phyloP scores from a whole-genome alignment of 441 rosid genomes.

The Flueggea neowawraea region DNA sequence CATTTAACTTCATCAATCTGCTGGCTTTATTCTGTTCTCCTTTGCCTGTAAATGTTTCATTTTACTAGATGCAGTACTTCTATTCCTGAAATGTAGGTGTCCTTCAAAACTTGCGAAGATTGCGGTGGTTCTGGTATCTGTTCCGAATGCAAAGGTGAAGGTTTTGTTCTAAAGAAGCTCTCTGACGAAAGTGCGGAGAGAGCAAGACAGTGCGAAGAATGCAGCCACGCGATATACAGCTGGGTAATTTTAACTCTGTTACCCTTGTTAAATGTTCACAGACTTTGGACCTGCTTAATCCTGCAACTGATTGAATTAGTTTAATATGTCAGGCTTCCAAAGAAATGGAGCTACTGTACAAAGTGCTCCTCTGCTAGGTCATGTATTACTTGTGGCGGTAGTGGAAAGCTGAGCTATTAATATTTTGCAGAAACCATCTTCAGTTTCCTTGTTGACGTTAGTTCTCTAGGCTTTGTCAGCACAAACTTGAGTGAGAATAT shows the following conservation, averaged over 20 bases:
- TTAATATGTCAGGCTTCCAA: constrained; percentile 74
- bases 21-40: not conserved
- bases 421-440: constrained; percentile 9
- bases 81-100: constrained; percentile 37
- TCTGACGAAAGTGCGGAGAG: constrained; percentile 70
- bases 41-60: not conserved
- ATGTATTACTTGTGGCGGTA: constrained; percentile 69
- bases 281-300: not conserved
- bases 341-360: constrained; percentile 97
- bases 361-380: constrained; percentile 84
- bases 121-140: constrained; percentile 88
- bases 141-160: constrained; percentile 89
- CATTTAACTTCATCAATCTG: not conserved
- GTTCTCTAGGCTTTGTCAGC: too few relatives aligned
- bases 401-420: constrained; percentile 60
- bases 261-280: not conserved
- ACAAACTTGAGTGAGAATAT: too few relatives aligned
- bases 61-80: not conserved
- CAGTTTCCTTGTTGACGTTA: too few relatives aligned
- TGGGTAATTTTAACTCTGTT: constrained; percentile 38
- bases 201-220: constrained; percentile 73
- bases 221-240: constrained; percentile 94
- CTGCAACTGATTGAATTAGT: constrained; percentile 1
- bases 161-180: constrained; percentile 73
- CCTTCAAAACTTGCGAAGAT: constrained; percentile 57